Evolutionary conservation across 306 rosid species (phyloP), one percentile per base, ranked within the genome.

Genomic region (Rubus idaeus): DNA sequence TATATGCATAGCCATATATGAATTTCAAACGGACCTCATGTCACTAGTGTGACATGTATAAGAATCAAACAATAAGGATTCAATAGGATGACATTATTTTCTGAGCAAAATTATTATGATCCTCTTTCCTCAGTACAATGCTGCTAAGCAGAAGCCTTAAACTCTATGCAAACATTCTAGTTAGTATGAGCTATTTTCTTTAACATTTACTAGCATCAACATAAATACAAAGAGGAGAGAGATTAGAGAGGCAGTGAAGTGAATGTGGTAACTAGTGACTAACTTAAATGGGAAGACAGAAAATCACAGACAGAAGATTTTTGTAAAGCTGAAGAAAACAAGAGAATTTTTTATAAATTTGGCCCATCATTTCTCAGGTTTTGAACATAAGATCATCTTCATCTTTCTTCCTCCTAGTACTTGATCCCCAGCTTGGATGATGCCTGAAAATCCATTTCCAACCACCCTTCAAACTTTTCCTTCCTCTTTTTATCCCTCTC

Each of bases 371-470:
- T 73, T 63, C 45, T 91, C 83, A 88, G 23, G 96, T 81, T 85
- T 79, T 86, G 81, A 87, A 86, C 88, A 79, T 84, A 7, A 85
- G 50, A 20, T 86, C 93, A 75, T 85, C 93, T 75, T 88, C 87
- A 52, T 82, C 92, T 75, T 86, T 90, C 90, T 91, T 94, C 84
- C 91, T 81, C 67, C 70, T 64, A 73, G 58, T 81, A 30, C 53
- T 75, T 20, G 26, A 68, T 71, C 80, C 90, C 90, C 91, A 83
- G 70, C 82, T 82, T 57, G 92, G 83, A 73, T 89, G 85, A 51
- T 90, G 87, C 82, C 89, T 87, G 85, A 95, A 92, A 74, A 92
- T 91, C 99, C 99, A 92, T 77, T 83, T 83, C 97, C 96, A 92
- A 71, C 96, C 92, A 75, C 96, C 92, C 86, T 95, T 95, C 74